A percentile compares a stretch with the other conserved stretches of the same genome.
phyloP scores from a whole-genome alignment of 192 early-diverging fungal species.

The Gaertneriomyces sp. region DNA sequence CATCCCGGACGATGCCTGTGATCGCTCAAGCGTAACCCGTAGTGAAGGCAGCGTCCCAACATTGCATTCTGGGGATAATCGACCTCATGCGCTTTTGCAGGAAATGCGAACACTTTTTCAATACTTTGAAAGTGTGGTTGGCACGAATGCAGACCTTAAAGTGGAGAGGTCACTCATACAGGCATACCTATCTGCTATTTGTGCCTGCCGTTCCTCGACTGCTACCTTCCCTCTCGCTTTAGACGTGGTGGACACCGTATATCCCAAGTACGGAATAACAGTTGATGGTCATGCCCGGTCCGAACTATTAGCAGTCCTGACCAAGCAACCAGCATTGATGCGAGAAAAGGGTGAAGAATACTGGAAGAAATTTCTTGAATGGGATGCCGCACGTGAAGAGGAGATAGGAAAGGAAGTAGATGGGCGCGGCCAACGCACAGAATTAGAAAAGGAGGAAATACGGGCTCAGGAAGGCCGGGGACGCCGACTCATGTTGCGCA shows the following conservation, averaged over 20 bases:
- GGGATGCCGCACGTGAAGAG: conserved; percentile 29
- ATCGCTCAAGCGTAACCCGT: too few relatives aligned
- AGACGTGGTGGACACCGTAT: conserved; percentile 6
- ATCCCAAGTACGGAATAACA: conserved; percentile 2
- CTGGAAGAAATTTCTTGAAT: conserved; percentile 34
- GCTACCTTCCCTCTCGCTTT: neutral
- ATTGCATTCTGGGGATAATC: too few relatives aligned
- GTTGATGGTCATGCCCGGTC: conserved; percentile 11
- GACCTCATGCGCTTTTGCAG: too few relatives aligned
- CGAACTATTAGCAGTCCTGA: conserved; percentile 6
- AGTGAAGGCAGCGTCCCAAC: too few relatives aligned
- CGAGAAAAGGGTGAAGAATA: conserved; percentile 3
- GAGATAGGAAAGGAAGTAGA: conserved; percentile 3
- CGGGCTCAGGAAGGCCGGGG: conserved; percentile 19
- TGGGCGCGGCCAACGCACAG: conserved; percentile 8
- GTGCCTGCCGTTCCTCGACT: neutral
- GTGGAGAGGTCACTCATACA: neutral
- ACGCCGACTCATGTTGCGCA: conserved; percentile 10
- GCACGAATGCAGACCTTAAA: too few relatives aligned
- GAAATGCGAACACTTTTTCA: too few relatives aligned
- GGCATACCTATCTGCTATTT: conserved; percentile 1
- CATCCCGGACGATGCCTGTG: too few relatives aligned
- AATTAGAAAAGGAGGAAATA: conserved; percentile 26
- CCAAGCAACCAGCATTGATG: conserved; percentile 20
- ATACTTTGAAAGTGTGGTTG: too few relatives aligned